phyloP scores from a whole-genome alignment of 495 filamentous ascomycete genomes.

The Trichocladium antarcticum region DNA sequence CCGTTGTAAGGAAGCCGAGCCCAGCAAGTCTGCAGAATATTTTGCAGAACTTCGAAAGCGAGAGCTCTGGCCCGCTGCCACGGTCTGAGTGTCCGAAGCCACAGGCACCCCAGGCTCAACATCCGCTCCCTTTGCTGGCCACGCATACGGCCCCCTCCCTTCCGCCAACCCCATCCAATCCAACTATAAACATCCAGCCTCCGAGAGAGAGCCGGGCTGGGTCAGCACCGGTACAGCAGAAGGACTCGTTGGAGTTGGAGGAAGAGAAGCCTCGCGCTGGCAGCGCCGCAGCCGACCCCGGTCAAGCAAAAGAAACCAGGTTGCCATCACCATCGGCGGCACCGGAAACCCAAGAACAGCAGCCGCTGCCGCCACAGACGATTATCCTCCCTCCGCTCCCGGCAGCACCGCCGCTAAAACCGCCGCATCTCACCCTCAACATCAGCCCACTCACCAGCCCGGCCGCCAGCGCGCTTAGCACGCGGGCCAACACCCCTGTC shows the following conservation, averaged over 20 bases:
- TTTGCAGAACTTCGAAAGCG: conserved; percentile 3
- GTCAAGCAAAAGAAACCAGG: not conserved
- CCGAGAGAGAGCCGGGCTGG: conserved; percentile 2
- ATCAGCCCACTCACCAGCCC: conserved; percentile 13
- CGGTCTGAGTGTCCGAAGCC: conserved; percentile 2
- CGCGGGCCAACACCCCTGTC: conserved; percentile 9
- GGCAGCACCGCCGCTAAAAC: too few species aligned
- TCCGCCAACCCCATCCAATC: not conserved
- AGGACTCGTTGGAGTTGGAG: not conserved
- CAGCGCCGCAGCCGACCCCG: not conserved
- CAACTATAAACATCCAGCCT: not conserved
- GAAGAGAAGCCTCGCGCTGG: not conserved
- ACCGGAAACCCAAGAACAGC: not conserved
- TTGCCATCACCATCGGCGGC: not conserved
- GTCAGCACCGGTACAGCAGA: conserved; percentile 1
- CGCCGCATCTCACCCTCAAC: not conserved
- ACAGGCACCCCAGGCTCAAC: not conserved
- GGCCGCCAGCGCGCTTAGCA: conserved; percentile 7
- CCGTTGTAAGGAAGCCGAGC: conserved; percentile 3
- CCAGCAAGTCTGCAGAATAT: conserved; percentile 18
- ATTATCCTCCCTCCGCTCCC: too few species aligned
- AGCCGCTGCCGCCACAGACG: too few species aligned
- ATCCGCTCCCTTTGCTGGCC: not conserved
- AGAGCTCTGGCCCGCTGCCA: not conserved
- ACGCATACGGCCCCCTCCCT: not conserved